A percentile compares a stretch with the other conserved stretches of the same genome.
Conservation (phyloP, 129 eudicot species). For the Pseudognaphalium luteoalbum region DNA sequence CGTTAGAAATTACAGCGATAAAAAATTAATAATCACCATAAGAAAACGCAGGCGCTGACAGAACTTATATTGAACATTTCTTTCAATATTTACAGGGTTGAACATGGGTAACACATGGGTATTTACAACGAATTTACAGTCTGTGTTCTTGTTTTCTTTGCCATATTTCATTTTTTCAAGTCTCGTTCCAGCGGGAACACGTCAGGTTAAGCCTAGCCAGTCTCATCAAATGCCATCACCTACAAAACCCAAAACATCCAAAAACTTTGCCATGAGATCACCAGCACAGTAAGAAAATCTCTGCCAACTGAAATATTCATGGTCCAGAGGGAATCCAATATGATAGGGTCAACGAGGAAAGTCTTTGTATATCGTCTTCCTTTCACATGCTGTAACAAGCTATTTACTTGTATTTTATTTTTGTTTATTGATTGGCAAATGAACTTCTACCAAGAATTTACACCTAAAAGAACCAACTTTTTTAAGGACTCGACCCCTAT, state of each 20-base stretch:
- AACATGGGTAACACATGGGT: constrained; percentile 34
- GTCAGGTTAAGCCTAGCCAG: constrained; percentile 44
- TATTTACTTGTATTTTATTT: too few relatives aligned
- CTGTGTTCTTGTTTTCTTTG: constrained; percentile 28
- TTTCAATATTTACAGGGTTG: constrained; percentile 30
- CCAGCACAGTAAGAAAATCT: neutral
- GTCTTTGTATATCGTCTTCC: neutral
- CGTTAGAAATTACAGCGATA: constrained; percentile 5
- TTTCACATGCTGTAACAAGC: neutral
- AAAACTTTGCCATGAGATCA: constrained; percentile 13
- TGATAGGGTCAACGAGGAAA: constrained; percentile 7
- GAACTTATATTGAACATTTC: constrained; percentile 26
- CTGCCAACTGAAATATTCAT: constrained; percentile 8
- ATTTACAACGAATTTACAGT: constrained; percentile 66
- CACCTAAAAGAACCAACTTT: too few relatives aligned
- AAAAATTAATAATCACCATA: constrained; percentile 16
- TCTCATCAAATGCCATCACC: constrained; percentile 94
- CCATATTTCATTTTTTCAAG: constrained; percentile 20
- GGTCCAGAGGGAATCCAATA: constrained; percentile 6
- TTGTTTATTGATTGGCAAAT: neutral
- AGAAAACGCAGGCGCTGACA: constrained; percentile 30
- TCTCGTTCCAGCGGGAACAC: constrained; percentile 38
- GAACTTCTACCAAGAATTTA: too few relatives aligned
- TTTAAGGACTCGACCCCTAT: neutral
- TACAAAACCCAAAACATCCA: constrained; percentile 34